Percentiles rank a stretch among this genome's conserved stretches.
Conservation (phyloP, 495 filamentous ascomycete species). For the Aspergillus bertholletiae region DNA sequence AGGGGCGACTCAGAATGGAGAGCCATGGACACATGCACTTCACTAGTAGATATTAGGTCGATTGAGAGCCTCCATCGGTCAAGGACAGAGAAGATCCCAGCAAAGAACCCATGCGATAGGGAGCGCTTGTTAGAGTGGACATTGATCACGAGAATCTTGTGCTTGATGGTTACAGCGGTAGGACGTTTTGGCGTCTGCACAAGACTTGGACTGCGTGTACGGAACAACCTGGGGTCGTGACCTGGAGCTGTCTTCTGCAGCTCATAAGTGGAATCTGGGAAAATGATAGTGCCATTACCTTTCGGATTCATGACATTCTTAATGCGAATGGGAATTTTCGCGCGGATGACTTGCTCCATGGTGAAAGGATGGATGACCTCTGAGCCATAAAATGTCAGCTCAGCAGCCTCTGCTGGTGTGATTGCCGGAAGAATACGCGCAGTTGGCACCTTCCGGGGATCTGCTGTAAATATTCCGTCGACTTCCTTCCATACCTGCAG, state of each 20-base stretch:
- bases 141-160: constrained; percentile 87
- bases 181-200: constrained; percentile 61
- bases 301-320: constrained; percentile 97
- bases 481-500: constrained; percentile 94
- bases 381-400: constrained; percentile 89
- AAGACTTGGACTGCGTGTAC: constrained; percentile 45
- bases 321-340: constrained; percentile 89
- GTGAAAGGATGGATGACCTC: constrained; percentile 98
- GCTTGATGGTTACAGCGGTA: constrained; percentile 95
- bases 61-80: constrained; percentile 77
- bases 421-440: constrained; percentile 72
- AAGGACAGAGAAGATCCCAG: constrained; percentile 82
- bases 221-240: constrained; percentile 44
- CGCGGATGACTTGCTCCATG: constrained; percentile 96
- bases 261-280: constrained; percentile 48
- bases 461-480: constrained; percentile 86
- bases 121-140: constrained; percentile 91
- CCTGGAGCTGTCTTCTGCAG: constrained; percentile 43
- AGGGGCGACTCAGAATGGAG: constrained; percentile 65
- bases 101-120: constrained; percentile 86
- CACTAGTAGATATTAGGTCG: constrained; percentile 88
- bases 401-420: constrained; percentile 83
- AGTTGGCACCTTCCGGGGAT: constrained; percentile 83
- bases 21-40: constrained; percentile 95
- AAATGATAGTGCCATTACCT: constrained; percentile 82